Base-by-base conservation (phyloP, 768 basidiomycete species). In the Amanita rimosa region DNA sequence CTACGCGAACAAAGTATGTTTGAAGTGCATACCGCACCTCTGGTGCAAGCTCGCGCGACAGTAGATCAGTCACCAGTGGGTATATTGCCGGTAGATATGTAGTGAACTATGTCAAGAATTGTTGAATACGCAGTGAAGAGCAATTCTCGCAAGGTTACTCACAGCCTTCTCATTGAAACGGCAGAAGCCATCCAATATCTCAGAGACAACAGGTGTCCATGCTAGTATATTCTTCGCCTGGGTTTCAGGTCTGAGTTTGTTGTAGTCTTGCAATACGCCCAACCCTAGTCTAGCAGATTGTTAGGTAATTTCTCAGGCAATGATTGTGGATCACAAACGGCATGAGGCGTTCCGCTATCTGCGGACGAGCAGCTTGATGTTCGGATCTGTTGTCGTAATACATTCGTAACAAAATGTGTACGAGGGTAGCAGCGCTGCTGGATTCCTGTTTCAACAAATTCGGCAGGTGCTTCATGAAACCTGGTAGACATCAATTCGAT, bases 391-490 rank as follows among this genome's bases (percentile, higher is more conserved):
- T 69, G 64, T 98, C 96, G 49, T 84, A 84, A 62, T 97, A 96
- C 94, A 99, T 96, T 27, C 86, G 76, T 37, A 96, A 67, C 26
- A 98, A 70, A 7, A 97, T 81, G 57, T 93, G 91, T 38, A 98
- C 92, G 33, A 98, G 72, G 0, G 93, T 97, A 2, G 95, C 79
- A 43, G 96, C 96, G 59, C 91, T 94, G 53, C 90, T 96, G 11
- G 95, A 97, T 65, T 99, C 96, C 59, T 99, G 96, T 64, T 98
- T 97, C 48, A 99, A 68, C 36, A 99, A 76, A 66, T 99, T 99
- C 0, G 96, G 96, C 26, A 98, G 68, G 62, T 99, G 96, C 62
- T 97, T 96, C 96, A 99, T 99, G 69, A 99, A 99, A 6, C 96
- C 94, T 97, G 52, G 34, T 19, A 8, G 6, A 13, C 6, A 16